Conservation (phyloP, 352 stramenopile species). For the Blastocystis sp. region DNA sequence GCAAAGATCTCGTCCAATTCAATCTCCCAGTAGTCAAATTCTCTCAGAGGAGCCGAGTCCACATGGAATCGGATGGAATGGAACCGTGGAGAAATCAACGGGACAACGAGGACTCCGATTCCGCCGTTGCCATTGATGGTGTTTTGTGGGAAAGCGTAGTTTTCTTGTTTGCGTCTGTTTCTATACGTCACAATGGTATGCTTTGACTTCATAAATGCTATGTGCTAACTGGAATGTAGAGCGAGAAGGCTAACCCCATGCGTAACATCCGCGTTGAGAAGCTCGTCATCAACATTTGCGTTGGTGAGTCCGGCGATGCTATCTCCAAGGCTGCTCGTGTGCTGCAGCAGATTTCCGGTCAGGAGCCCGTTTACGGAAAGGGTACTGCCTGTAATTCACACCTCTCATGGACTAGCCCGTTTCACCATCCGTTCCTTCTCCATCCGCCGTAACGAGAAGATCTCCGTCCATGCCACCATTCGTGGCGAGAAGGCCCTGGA, state of each 20-base stretch:
- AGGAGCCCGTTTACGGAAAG: too few species aligned
- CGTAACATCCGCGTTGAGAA: too few species aligned
- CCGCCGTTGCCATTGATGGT: background rate
- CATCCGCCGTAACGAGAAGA: too few species aligned
- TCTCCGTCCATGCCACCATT: too few species aligned
- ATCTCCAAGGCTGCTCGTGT: too few species aligned
- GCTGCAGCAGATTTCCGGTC: too few species aligned
- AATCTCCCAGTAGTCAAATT: background rate
- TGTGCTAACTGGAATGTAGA: conserved; percentile 6
- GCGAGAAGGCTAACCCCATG: conserved; percentile 77
- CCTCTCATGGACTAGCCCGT: too few species aligned
- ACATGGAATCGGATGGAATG: background rate
- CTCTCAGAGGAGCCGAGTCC: background rate
- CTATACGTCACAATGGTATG: conserved; percentile 18
- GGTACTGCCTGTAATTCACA: too few species aligned
- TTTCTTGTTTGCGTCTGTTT: background rate
- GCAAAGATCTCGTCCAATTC: background rate
- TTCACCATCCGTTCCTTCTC: too few species aligned
- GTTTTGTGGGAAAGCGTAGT: background rate
- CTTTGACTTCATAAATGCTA: background rate
- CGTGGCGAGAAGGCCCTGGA: too few species aligned
- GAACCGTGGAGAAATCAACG: background rate
- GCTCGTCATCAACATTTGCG: too few species aligned
- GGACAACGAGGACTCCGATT: background rate
- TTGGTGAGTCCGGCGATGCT: too few species aligned